Percentiles rank a stretch among this genome's conserved stretches.
Evolutionary conservation across 768 basidiomycete species (phyloP).

Genomic region (Lepiota brunneoincarnata): DNA sequence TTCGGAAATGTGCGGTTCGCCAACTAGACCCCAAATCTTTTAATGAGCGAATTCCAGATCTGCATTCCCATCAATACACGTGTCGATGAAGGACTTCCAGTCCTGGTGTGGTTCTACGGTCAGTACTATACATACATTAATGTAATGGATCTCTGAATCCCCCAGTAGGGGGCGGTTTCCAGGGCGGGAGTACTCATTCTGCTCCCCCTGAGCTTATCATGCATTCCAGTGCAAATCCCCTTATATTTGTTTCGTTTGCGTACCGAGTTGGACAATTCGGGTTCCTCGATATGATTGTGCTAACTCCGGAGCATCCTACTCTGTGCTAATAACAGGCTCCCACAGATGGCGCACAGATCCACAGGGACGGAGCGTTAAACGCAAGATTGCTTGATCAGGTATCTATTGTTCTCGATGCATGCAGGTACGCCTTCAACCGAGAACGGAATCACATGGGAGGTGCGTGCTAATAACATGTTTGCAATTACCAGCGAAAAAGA

Average conservation of each 20-base stretch:
- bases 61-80: constrained; percentile 28
- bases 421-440: constrained; percentile 26
- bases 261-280: constrained; percentile 42
- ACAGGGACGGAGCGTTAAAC: constrained; percentile 30
- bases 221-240: constrained; percentile 26
- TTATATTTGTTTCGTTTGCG: constrained; percentile 40
- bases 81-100: constrained; percentile 26
- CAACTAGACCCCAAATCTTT: not conserved
- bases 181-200: constrained; percentile 31
- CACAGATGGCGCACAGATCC: constrained; percentile 31
- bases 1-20: constrained; percentile 37
- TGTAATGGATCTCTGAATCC: not conserved
- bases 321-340: not conserved
- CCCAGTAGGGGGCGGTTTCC: constrained; percentile 37
- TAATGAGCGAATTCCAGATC: constrained; percentile 22
- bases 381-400: constrained; percentile 42
- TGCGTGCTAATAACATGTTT: constrained; percentile 12
- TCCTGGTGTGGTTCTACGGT: constrained; percentile 44
- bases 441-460: constrained; percentile 24
- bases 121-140: not conserved
- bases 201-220: constrained; percentile 30
- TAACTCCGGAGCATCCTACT: not conserved
- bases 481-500: not conserved
- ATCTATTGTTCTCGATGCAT: not conserved
- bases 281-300: constrained; percentile 29